Evolutionary conservation across 441 rosid species (phyloP).

Genomic region (Viola pubescens): DNA sequence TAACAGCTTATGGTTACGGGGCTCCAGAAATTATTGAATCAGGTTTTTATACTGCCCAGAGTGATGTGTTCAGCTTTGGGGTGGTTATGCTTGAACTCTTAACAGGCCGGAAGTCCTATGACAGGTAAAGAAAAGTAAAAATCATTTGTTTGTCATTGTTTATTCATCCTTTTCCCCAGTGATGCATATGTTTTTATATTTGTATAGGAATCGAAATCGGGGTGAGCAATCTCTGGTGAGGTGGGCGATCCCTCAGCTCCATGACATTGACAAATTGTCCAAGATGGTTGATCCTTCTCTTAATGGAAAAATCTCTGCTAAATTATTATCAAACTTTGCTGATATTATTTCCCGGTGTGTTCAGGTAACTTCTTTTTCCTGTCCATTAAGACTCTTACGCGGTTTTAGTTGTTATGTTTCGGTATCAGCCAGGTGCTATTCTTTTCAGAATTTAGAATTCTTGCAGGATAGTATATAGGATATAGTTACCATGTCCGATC

Average conservation of each 20-base stretch:
- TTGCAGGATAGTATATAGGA: not conserved
- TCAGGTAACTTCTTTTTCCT: constrained; percentile 38
- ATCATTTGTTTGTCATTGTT: not conserved
- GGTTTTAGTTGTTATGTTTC: no score
- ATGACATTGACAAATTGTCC: constrained; percentile 82
- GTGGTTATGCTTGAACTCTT: constrained; percentile 95
- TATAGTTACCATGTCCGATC: not conserved
- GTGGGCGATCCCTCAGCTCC: constrained; percentile 96
- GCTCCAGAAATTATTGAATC: constrained; percentile 88
- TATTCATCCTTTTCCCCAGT: not conserved
- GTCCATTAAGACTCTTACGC: no score
- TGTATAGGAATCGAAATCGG: constrained; percentile 51
- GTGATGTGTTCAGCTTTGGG: constrained; percentile 96
- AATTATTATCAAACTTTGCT: constrained; percentile 83
- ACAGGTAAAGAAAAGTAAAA: constrained; percentile 40
- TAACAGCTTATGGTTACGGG: constrained; percentile 72
- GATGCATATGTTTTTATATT: not conserved
- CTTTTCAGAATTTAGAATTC: no score
- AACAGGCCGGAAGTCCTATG: constrained; percentile 81
- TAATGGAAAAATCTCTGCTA: constrained; percentile 66
- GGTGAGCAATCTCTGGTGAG: constrained; percentile 88
- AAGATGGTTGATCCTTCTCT: constrained; percentile 96
- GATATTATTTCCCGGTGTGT: constrained; percentile 89
- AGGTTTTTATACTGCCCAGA: constrained; percentile 68
- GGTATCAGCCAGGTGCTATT: no score